A percentile compares a stretch with the other conserved stretches of the same genome.
These are phyloP conservation scores for Obba rivulosa DNA, from an alignment of 768 basidiomycete species.

Conservation along the genomic window DNA sequence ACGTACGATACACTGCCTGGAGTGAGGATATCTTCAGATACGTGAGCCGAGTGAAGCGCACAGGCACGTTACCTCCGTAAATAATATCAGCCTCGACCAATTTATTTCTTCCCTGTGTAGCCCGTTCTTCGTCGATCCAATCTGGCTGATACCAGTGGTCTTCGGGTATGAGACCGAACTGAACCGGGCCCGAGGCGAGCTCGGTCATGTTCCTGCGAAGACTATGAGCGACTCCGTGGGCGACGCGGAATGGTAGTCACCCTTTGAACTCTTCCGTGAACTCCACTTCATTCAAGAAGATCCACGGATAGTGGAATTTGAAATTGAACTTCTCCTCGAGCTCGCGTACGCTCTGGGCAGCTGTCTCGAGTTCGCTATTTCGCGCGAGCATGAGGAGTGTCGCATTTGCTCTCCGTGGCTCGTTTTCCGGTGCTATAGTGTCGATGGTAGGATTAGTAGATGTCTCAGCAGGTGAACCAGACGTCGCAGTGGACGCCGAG, in stretches of 20 bases:
- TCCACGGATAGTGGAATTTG: constrained; percentile 76
- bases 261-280: constrained; percentile 74
- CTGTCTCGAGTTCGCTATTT: constrained; percentile 56
- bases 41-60: constrained; percentile 1
- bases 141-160: constrained; percentile 69
- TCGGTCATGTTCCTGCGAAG: constrained; percentile 17
- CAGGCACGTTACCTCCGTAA: constrained; percentile 36
- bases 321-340: constrained; percentile 87
- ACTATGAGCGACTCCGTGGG: not conserved
- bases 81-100: constrained; percentile 44
- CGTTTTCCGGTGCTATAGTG: too few relatives aligned
- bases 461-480: too few relatives aligned
- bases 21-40: constrained; percentile 1
- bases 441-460: too few relatives aligned
- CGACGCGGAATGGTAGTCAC: constrained; percentile 27
- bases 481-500: too few relatives aligned
- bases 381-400: constrained; percentile 50
- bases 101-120: constrained; percentile 43
- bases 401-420: constrained; percentile 21
- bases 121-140: constrained; percentile 67
- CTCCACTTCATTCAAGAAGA: constrained; percentile 82
- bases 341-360: constrained; percentile 61
- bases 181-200: constrained; percentile 29
- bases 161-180: constrained; percentile 54
- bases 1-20: constrained; percentile 39